Percentiles rank a stretch among this genome's conserved stretches.
These are phyloP conservation scores for Podospora australis DNA, from an alignment of 495 filamentous ascomycete genomes.

Conservation along the genomic window DNA sequence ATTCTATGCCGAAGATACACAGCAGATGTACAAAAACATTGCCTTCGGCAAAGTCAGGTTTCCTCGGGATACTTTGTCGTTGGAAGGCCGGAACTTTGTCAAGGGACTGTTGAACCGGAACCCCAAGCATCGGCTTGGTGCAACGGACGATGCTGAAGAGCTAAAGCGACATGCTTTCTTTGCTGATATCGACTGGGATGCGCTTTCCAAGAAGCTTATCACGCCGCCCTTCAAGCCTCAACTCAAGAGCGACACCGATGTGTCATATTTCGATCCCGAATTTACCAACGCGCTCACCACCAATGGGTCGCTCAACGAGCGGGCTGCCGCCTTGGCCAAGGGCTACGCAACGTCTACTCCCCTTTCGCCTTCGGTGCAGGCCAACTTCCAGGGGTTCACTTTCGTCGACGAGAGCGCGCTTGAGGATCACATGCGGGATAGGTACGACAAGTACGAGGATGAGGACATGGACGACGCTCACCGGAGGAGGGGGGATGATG, in stretches of 20 bases:
- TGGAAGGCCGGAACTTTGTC: constrained; percentile 94
- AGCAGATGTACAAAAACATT: constrained; percentile 99
- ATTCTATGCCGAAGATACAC: constrained; percentile 97
- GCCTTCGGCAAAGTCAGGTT: constrained; percentile 98
- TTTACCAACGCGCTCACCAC: constrained; percentile 91
- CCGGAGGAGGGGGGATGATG: constrained; percentile 40
- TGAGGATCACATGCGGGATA: constrained; percentile 72
- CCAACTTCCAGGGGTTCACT: constrained; percentile 96
- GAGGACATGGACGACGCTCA: constrained; percentile 49
- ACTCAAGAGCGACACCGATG: constrained; percentile 88
- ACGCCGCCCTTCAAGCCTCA: constrained; percentile 98
- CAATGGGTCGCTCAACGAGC: constrained; percentile 79
- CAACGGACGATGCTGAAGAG: constrained; percentile 86
- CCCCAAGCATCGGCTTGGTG: constrained; percentile 89
- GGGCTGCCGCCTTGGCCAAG: constrained; percentile 71
- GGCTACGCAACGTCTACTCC: constrained; percentile 80
- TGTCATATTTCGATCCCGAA: constrained; percentile 96
- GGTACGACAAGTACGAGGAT: constrained; percentile 63
- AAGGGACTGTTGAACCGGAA: constrained; percentile 96
- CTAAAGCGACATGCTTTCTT: constrained; percentile 95
- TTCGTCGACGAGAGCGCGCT: constrained; percentile 97
- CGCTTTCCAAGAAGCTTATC: constrained; percentile 77
- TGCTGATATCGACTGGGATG: constrained; percentile 84
- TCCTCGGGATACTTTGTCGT: constrained; percentile 85
- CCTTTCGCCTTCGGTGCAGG: constrained; percentile 88